phyloP scores from a whole-genome alignment of 75 land plant genomes.

The Pinus albicaulis region DNA sequence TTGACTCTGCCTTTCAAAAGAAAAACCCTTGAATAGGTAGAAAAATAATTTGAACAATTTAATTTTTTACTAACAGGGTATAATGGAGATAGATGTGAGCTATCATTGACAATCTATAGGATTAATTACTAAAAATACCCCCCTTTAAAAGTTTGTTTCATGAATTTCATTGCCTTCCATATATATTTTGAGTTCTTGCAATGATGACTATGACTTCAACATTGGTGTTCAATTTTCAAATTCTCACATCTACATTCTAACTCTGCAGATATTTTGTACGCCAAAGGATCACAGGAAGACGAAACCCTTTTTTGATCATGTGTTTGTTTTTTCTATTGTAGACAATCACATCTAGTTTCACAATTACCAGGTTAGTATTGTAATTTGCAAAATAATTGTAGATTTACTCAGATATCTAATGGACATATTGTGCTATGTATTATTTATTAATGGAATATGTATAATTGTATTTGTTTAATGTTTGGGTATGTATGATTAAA shows the following conservation, averaged over 20 bases:
- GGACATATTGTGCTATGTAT: neutral
- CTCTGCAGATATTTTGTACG: no score
- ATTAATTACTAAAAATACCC: no score
- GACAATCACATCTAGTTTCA: slow-evolving; percentile 98
- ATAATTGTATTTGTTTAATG: neutral
- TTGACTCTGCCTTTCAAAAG: neutral
- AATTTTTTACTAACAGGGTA: neutral
- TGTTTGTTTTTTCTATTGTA: no score
- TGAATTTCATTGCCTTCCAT: no score
- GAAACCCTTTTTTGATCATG: no score
- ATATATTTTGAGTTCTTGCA: no score
- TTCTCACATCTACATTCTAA: no score
- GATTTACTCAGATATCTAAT: neutral
- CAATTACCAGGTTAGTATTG: slow-evolving; percentile 73
- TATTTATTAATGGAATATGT: neutral
- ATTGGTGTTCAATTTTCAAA: no score
- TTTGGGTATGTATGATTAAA: neutral
- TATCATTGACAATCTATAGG: no score
- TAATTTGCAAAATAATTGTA: neutral
- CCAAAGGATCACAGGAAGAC: no score
- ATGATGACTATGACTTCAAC: no score
- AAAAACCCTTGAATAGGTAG: neutral
- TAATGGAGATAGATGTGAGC: neutral
- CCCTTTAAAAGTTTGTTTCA: no score
- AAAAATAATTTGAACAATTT: neutral